phyloP scores from a whole-genome alignment of 345 rosid species.

The Tarenaya hassleriana region DNA sequence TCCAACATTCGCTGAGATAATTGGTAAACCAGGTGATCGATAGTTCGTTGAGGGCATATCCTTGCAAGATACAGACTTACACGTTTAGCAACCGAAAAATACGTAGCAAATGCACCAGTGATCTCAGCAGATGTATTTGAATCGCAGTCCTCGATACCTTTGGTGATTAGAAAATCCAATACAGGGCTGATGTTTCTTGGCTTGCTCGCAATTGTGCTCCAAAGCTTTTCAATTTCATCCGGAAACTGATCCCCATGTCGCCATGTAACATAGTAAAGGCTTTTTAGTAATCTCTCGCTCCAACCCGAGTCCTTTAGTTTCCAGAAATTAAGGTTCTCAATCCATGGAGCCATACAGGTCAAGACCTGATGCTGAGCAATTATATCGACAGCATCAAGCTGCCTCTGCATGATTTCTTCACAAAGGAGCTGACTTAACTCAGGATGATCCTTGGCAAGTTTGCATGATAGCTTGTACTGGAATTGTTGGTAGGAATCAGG shows the following conservation, averaged over 20 bases:
- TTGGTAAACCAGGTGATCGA: constrained; percentile 95
- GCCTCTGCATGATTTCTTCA: constrained; percentile 99
- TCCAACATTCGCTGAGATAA: constrained; percentile 89
- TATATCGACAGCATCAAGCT: constrained; percentile 97
- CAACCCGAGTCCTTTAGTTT: constrained; percentile 98
- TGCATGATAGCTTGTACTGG: constrained; percentile 92
- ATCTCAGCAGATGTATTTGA: constrained; percentile 98
- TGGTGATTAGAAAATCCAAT: constrained; percentile 89
- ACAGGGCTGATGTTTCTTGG: constrained; percentile 93
- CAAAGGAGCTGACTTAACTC: constrained; percentile 94
- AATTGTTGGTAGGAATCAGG: constrained; percentile 99
- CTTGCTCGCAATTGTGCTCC: constrained; percentile 98
- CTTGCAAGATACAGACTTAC: constrained; percentile 94
- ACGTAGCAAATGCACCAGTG: constrained; percentile 98
- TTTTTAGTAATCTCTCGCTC: constrained; percentile 92
- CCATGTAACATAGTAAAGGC: constrained; percentile 99
- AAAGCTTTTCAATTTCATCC: constrained; percentile 96
- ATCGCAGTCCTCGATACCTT: constrained; percentile 98
- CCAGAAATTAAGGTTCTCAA: constrained; percentile 98
- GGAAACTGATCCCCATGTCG: constrained; percentile 98
- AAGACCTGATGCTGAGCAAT: constrained; percentile 99
- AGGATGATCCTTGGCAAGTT: constrained; percentile 97
- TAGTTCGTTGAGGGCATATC: constrained; percentile 92
- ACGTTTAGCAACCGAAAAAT: constrained; percentile 97
- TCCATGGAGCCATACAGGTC: constrained; percentile 99